phyloP scores from a whole-genome alignment of 2,329 filamentous ascomycete species.

The Aspergillus sergii region DNA sequence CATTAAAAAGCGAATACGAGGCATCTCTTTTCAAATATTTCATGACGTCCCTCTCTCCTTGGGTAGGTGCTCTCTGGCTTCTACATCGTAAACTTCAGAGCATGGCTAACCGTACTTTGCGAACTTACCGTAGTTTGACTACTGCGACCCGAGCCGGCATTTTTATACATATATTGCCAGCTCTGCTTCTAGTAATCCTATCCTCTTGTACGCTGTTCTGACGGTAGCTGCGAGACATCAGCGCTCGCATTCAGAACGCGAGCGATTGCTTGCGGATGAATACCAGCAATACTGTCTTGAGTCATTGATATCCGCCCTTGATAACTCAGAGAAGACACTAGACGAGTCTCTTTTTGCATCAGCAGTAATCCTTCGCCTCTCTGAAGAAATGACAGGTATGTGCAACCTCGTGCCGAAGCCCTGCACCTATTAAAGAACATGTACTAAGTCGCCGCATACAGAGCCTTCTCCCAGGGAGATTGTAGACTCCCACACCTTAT shows the following conservation, averaged over 20 bases:
- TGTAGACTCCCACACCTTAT: neutral
- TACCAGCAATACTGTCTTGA: conserved; percentile 6
- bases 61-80: neutral
- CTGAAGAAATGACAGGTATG: conserved; percentile 9
- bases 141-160: conserved; percentile 2
- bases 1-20: neutral
- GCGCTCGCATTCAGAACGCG: neutral
- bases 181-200: conserved; percentile 1
- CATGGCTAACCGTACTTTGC: neutral
- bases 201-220: conserved; percentile 7
- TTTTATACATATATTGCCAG: conserved; percentile 1
- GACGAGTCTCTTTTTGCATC: conserved; percentile 8
- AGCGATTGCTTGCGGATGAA: neutral
- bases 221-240: conserved; percentile 8
- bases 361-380: conserved; percentile 5
- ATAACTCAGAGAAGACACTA: neutral
- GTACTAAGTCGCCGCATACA: neutral
- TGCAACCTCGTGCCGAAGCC: neutral
- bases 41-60: conserved; percentile 1
- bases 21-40: conserved; percentile 9
- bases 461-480: neutral
- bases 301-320: conserved; percentile 2
- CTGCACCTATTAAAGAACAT: neutral
- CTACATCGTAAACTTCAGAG: neutral
- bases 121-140: conserved; percentile 1